phyloP scores from a whole-genome alignment of 345 rosid genomes.

The Litchi chinensis region DNA sequence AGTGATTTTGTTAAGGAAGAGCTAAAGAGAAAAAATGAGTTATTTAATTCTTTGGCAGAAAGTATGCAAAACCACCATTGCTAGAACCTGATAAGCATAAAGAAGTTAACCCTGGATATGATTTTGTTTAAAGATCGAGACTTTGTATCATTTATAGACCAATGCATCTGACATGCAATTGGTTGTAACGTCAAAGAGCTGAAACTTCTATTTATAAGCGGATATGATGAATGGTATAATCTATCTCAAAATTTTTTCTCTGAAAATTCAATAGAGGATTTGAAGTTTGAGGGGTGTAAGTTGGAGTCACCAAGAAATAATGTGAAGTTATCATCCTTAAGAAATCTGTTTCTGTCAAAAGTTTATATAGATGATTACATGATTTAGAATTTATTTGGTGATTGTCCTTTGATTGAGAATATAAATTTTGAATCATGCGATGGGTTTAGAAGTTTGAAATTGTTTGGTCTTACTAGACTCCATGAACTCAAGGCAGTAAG shows the following conservation, averaged over 20 bases:
- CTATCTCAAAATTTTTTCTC: neutral
- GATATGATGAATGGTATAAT: neutral
- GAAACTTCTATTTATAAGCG: neutral
- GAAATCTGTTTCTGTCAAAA: neutral
- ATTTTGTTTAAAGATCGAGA: neutral
- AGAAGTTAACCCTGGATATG: too few species aligned
- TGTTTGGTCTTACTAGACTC: neutral
- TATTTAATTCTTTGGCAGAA: too few species aligned
- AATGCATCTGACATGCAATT: neutral
- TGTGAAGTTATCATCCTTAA: neutral
- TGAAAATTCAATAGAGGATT: neutral
- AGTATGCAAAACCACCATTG: too few species aligned
- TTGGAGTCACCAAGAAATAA: neutral
- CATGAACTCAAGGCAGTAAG: neutral
- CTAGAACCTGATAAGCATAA: too few species aligned
- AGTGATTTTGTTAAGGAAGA: too few species aligned
- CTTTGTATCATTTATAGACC: neutral
- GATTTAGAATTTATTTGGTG: neutral
- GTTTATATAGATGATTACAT: neutral
- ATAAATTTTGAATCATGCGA: neutral
- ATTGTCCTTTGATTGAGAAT: neutral
- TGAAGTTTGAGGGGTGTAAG: neutral
- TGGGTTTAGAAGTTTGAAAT: neutral
- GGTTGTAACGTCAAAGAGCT: constrained; percentile 2
- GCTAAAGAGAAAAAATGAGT: too few species aligned